Conservation (phyloP, 1,139 yeast species). For the Suhomyces anneliseae region DNA sequence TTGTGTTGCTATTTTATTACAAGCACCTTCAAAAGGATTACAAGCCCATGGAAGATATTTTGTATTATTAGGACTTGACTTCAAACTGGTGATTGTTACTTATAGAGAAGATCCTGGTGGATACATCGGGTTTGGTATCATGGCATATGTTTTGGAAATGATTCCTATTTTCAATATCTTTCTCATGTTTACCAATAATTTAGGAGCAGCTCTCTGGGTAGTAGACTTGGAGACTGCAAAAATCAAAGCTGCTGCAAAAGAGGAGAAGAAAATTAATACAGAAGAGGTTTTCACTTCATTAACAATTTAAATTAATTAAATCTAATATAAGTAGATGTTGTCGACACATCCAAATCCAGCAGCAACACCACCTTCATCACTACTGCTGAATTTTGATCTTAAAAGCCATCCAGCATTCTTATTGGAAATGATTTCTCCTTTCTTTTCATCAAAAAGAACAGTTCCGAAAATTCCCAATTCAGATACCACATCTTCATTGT, state of each 20-base stretch:
- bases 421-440: slow-evolving; percentile 59
- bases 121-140: slow-evolving; percentile 56
- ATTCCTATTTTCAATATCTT: slow-evolving; percentile 61
- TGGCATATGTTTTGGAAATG: slow-evolving; percentile 57
- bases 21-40: slow-evolving; percentile 61
- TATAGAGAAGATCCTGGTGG: slow-evolving; percentile 32
- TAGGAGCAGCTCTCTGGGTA: slow-evolving; percentile 79
- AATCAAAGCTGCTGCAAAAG: slow-evolving; percentile 7
- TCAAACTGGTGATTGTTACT: slow-evolving; percentile 33
- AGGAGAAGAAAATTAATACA: neutral
- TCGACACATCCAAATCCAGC: slow-evolving; percentile 98
- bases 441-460: slow-evolving; percentile 64
- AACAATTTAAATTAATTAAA: neutral
- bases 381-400: slow-evolving; percentile 81
- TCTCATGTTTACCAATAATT: slow-evolving; percentile 64
- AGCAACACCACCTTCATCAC: slow-evolving; percentile 97
- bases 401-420: slow-evolving; percentile 79
- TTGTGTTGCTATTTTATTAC: slow-evolving; percentile 53
- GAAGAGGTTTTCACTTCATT: neutral
- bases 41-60: slow-evolving; percentile 61
- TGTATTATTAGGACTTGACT: slow-evolving; percentile 53
- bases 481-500: slow-evolving; percentile 70
- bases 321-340: slow-evolving; percentile 52
- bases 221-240: slow-evolving; percentile 27
- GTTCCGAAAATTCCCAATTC: slow-evolving; percentile 93